Evolutionary conservation across 176 grass and related monocot species (phyloP).

Genomic region (Triticum urartu): DNA sequence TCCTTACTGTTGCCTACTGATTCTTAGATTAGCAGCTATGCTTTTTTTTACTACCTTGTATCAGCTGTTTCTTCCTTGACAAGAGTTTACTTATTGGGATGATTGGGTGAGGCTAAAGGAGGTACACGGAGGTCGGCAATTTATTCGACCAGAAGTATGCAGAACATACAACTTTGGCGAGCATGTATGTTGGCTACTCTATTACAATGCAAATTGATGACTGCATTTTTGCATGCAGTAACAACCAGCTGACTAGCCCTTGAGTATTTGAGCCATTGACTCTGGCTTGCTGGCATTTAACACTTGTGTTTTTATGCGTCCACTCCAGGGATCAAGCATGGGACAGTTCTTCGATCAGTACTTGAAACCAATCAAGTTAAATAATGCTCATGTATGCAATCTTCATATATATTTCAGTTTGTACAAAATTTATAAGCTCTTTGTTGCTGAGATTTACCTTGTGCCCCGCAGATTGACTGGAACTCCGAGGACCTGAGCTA

Average conservation of each 20-base stretch:
- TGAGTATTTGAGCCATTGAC: too few species aligned
- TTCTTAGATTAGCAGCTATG: slow-evolving; percentile 9
- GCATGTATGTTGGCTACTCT: slow-evolving; percentile 59
- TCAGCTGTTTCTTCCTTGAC: slow-evolving; percentile 69
- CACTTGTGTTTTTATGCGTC: slow-evolving; percentile 28
- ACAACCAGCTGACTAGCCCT: background rate
- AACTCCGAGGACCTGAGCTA: slow-evolving; percentile 80
- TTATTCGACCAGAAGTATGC: slow-evolving; percentile 92
- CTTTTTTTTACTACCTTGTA: slow-evolving; percentile 1
- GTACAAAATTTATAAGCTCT: background rate
- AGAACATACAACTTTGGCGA: slow-evolving; percentile 99
- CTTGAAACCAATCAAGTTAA: slow-evolving; percentile 84
- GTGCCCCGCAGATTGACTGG: slow-evolving; percentile 73
- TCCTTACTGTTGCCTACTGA: slow-evolving; percentile 52
- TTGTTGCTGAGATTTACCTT: slow-evolving; percentile 33
- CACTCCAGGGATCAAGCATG: slow-evolving; percentile 90
- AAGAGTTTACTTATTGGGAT: slow-evolving; percentile 98
- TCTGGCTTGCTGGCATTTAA: slow-evolving; percentile 12
- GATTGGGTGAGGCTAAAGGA: slow-evolving; percentile 97
- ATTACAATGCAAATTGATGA: background rate
- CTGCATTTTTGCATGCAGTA: slow-evolving; percentile 5
- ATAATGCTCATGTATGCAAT: slow-evolving; percentile 78
- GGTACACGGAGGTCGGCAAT: slow-evolving; percentile 73
- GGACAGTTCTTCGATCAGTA: slow-evolving; percentile 88
- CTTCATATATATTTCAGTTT: background rate